A percentile compares a stretch with the other conserved stretches of the same genome.
phyloP scores from a whole-genome alignment of 768 basidiomycete genomes.

The Galerina sulciceps region DNA sequence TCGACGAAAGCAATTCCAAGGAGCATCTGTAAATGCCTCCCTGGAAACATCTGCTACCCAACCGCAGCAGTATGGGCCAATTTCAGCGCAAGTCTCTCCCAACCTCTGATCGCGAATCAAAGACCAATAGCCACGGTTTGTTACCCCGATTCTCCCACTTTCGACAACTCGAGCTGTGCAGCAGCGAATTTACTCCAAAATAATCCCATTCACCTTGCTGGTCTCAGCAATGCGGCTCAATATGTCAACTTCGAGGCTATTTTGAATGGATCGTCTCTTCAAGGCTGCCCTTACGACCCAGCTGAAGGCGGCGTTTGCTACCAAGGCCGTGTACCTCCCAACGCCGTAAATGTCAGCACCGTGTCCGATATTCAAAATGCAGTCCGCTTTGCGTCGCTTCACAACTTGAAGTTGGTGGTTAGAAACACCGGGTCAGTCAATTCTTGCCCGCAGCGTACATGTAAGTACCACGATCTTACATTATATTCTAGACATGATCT shows the following conservation, averaged over 20 bases:
- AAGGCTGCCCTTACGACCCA: background rate
- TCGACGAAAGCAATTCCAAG: too few species aligned
- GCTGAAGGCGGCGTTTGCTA: background rate
- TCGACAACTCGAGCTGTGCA: background rate
- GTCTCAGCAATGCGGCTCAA: too few species aligned
- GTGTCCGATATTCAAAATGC: constrained; percentile 41
- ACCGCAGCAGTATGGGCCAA: too few species aligned
- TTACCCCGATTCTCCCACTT: background rate
- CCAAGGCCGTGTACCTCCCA: constrained; percentile 40
- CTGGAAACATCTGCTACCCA: too few species aligned
- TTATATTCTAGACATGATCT: constrained; percentile 32
- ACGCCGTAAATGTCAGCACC: constrained; percentile 42
- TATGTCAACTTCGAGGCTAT: background rate
- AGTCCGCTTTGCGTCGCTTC: constrained; percentile 35
- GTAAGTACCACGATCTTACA: background rate
- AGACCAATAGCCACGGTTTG: background rate
- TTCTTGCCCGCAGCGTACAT: background rate
- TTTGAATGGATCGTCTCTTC: background rate
- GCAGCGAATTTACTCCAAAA: too few species aligned
- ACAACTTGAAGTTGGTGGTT: constrained; percentile 39
- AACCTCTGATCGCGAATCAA: background rate
- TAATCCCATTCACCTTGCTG: too few species aligned
- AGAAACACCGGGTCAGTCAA: constrained; percentile 31
- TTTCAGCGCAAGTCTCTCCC: too few species aligned
- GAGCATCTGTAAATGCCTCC: too few species aligned